Base-by-base conservation (phyloP, 1,284 basidiomycete genomes). In the Microbotryomycetes sp. region DNA sequence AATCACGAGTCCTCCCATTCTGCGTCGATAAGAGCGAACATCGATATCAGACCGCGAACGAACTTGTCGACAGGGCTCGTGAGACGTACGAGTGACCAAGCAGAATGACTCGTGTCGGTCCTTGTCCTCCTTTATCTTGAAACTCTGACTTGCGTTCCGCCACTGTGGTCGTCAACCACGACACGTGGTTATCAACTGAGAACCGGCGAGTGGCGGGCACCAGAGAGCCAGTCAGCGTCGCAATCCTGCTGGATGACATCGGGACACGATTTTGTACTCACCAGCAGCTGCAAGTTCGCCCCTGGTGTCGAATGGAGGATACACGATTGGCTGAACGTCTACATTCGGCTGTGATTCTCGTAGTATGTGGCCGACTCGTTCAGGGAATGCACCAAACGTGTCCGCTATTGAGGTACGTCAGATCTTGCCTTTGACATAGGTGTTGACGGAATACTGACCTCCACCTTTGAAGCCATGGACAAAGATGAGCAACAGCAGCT, bases 401-500 rank as follows among this genome's bases (percentile, higher is more conserved):
- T 6, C 6, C 3, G 26, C 16, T 22, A 26, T 7, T 23, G 15
- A 3, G 14, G 25, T 15, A 12, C 1, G 22, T 32, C 2, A 22
- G 15, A 6, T 45, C 25, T 25, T 6, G 7, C 47, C 14, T 25
- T 23, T 30, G 45, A 5, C 3, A 29, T 16, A 12, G n/a, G n/a
- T n/a, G n/a, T n/a, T n/a, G n/a, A n/a, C n/a, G n/a, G n/a, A n/a
- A 66, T 54, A 66, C 59, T 28, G 42, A 42, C 36, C 57, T 16
- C 67, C 67, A 16, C 67, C 67, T 28, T 68, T 68, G 64, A 68
- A 68, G 16, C 67, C 67, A 52, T 68, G 67, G n/a, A 68, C 28
- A 19, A 64, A 66, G 14, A 66, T 54, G 19, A 26, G 49, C 2
- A 67, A 12, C 15, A 67, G 32, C 4, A 67, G 57, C 29, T 67